A percentile compares a stretch with the other conserved stretches of the same genome.
Conservation (phyloP, 768 basidiomycete genomes). For the Phlebiopsis gigantea region DNA sequence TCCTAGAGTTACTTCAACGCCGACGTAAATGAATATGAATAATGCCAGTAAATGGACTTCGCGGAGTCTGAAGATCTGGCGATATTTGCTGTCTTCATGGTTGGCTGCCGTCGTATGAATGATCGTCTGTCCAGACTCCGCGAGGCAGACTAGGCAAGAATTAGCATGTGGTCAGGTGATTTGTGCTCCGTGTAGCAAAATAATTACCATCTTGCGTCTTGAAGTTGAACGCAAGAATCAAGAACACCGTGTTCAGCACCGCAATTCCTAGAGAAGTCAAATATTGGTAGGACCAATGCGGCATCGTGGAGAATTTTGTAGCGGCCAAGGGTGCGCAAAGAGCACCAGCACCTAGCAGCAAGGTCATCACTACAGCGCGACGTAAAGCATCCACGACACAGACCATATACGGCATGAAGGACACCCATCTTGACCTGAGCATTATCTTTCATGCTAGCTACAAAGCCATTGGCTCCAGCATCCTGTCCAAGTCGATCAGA, state of each 20-base stretch:
- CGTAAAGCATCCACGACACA: neutral
- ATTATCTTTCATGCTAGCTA: conserved; percentile 53
- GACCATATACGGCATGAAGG: conserved; percentile 62
- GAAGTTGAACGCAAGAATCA: conserved; percentile 59
- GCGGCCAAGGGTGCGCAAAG: conserved; percentile 68
- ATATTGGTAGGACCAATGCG: conserved; percentile 76
- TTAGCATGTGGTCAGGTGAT: too few species aligned
- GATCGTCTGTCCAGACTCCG: conserved; percentile 44
- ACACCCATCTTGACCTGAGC: conserved; percentile 64
- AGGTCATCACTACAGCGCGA: conserved; percentile 1
- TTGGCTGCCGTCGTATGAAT: conserved; percentile 29
- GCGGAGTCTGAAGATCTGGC: conserved; percentile 39
- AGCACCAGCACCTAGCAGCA: conserved; percentile 52
- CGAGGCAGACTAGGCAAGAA: conserved; percentile 42
- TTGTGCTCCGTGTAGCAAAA: too few species aligned
- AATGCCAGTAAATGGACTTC: conserved; percentile 36
- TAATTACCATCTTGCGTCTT: conserved; percentile 62
- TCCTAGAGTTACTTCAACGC: conserved; percentile 31
- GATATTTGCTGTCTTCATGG: conserved; percentile 32
- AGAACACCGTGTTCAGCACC: conserved; percentile 43
- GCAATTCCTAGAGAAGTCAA: conserved; percentile 67
- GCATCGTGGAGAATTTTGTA: conserved; percentile 69
- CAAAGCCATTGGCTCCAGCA: conserved; percentile 68
- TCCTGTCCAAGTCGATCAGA: conserved; percentile 34
- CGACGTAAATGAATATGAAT: conserved; percentile 42